Evolutionary conservation across 257 asterid species (phyloP).

Genomic region (Datura wrightii): DNA sequence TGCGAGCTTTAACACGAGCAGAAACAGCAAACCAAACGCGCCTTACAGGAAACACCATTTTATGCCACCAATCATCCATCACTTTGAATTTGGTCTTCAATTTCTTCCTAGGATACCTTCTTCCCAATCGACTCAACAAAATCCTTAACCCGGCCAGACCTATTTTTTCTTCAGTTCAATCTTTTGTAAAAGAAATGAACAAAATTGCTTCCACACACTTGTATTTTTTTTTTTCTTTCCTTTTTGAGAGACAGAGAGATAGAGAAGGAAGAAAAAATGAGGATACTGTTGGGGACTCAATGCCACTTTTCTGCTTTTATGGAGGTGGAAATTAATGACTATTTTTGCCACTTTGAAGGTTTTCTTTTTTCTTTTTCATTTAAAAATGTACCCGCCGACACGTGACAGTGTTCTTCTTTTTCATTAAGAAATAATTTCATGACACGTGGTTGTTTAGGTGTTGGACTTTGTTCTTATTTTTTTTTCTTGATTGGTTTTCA

Average conservation of each 20-base stretch:
- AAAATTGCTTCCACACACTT: not conserved
- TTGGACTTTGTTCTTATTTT: not conserved
- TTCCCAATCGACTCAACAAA: constrained; percentile 61
- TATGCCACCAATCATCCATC: constrained; percentile 77
- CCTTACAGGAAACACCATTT: constrained; percentile 77
- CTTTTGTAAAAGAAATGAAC: not conserved
- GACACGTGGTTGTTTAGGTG: constrained; percentile 57
- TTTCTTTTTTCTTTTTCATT: not conserved
- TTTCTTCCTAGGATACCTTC: constrained; percentile 60
- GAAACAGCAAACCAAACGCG: constrained; percentile 74
- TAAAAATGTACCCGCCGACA: constrained; percentile 62
- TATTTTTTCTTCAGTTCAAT: not conserved
- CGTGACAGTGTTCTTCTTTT: constrained; percentile 42
- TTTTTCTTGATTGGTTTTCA: not conserved
- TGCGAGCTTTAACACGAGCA: constrained; percentile 65
- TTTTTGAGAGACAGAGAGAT: not conserved
- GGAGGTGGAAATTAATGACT: constrained; percentile 37
- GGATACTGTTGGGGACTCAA: constrained; percentile 12
- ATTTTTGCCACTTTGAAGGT: constrained; percentile 40
- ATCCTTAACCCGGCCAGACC: constrained; percentile 78
- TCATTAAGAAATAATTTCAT: not conserved
- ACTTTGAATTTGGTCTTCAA: constrained; percentile 51
- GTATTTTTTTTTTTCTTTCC: not conserved
- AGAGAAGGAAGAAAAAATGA: not conserved
- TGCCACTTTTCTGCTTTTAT: constrained; percentile 19